phyloP scores from a whole-genome alignment of 2,329 filamentous ascomycete genomes.

The Harringtonia aguacate region DNA sequence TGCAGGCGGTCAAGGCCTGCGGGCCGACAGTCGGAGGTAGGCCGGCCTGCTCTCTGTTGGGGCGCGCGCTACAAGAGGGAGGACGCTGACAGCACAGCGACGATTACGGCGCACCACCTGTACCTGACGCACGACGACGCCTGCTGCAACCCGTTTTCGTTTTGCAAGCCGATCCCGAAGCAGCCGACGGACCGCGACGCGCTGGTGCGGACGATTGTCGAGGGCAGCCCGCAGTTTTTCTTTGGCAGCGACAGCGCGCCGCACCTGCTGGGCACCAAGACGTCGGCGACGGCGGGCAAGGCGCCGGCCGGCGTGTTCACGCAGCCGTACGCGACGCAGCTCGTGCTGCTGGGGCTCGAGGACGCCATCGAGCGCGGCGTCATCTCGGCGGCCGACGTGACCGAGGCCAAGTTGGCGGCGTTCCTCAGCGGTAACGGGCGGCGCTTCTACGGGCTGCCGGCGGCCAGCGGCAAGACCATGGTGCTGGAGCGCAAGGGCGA shows the following conservation, averaged over 20 bases:
- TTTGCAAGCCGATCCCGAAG: constrained; percentile 66
- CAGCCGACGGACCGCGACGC: constrained; percentile 62
- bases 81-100: constrained; percentile 31
- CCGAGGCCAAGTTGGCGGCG: constrained; percentile 39
- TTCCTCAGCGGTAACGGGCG: constrained; percentile 45
- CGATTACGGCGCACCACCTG: constrained; percentile 80
- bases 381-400: constrained; percentile 39
- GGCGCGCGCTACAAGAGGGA: too few species aligned
- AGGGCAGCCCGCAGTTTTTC: constrained; percentile 57
- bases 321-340: constrained; percentile 53
- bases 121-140: constrained; percentile 37
- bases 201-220: constrained; percentile 52
- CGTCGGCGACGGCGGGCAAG: constrained; percentile 32
- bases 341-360: constrained; percentile 52
- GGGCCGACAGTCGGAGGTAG: constrained; percentile 59
- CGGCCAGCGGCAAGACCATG: constrained; percentile 18
- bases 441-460: constrained; percentile 39
- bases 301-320: constrained; percentile 71
- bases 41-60: neutral
- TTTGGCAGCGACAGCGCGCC: constrained; percentile 61
- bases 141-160: constrained; percentile 13
- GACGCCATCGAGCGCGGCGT: constrained; percentile 45
- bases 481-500: constrained; percentile 29
- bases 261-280: constrained; percentile 49
- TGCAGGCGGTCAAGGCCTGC: constrained; percentile 67